Percentiles rank a stretch among this genome's conserved stretches.
These are phyloP conservation scores for Silene conica DNA, from an alignment of 148 eudicot genomes.

Conservation along the genomic window DNA sequence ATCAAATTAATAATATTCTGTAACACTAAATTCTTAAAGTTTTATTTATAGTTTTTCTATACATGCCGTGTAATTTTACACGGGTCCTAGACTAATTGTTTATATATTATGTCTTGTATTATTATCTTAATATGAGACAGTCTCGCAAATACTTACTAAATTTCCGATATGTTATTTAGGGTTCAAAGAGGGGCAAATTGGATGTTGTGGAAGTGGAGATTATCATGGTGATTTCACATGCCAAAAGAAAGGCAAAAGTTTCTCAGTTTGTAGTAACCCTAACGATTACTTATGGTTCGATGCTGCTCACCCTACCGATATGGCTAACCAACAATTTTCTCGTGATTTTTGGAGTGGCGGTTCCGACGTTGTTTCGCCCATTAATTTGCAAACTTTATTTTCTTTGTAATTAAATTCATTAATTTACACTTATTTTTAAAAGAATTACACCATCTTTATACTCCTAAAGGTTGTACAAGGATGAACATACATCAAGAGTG, in stretches of 20 bases:
- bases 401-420: background rate
- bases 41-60: no score
- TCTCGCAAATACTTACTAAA: no score
- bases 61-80: no score
- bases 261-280: slow-evolving; percentile 38
- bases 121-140: no score
- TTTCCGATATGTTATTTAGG: slow-evolving; percentile 16
- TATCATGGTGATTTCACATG: slow-evolving; percentile 34
- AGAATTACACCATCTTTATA: background rate
- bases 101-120: no score
- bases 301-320: slow-evolving; percentile 40
- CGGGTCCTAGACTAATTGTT: no score
- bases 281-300: slow-evolving; percentile 48
- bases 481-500: background rate
- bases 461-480: background rate
- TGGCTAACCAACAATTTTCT: slow-evolving; percentile 42
- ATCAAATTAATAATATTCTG: no score
- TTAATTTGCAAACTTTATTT: slow-evolving; percentile 43
- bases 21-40: no score
- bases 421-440: background rate
- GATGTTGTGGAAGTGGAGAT: slow-evolving; percentile 43
- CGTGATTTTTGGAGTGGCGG: slow-evolving; percentile 46
- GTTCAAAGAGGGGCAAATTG: slow-evolving; percentile 31
- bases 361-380: slow-evolving; percentile 37
- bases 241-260: slow-evolving; percentile 20